These are phyloP conservation scores for Cucumis cinereus DNA, from an alignment of 306 rosid genomes.

Conservation along the genomic window DNA sequence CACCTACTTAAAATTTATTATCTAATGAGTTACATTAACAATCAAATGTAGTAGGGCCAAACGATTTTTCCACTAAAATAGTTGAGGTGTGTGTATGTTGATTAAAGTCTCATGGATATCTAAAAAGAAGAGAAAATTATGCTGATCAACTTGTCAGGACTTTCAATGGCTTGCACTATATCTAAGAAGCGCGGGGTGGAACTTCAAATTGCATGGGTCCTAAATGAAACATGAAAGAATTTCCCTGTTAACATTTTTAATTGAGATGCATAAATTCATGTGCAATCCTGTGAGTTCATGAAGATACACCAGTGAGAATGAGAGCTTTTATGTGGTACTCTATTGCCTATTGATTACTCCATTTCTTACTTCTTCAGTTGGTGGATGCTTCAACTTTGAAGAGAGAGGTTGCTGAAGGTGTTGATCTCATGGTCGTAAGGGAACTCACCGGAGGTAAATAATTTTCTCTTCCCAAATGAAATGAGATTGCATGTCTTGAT, in stretches of 20 bases:
- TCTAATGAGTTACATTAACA: no score
- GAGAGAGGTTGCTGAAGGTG: constrained; percentile 78
- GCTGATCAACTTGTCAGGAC: neutral
- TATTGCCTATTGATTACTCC: neutral
- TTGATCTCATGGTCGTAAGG: constrained; percentile 85
- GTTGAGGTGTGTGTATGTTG: neutral
- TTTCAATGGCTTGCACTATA: neutral
- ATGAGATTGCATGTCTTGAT: neutral
- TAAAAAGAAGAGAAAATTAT: no score
- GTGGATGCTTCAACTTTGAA: constrained; percentile 90
- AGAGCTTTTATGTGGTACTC: neutral
- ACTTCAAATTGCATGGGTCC: neutral
- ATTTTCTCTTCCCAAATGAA: neutral
- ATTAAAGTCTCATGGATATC: neutral
- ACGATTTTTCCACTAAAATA: no score
- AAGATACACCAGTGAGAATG: neutral
- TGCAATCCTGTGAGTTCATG: neutral
- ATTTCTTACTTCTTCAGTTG: constrained; percentile 31
- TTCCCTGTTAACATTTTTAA: neutral
- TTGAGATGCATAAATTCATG: neutral
- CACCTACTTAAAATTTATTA: no score
- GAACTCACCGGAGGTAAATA: constrained; percentile 92
- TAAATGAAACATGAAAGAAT: neutral
- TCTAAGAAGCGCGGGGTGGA: neutral
- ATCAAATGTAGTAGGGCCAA: no score